These are phyloP conservation scores for Pyrenopolyporus hunteri DNA, from an alignment of 495 filamentous ascomycete genomes.

Conservation along the genomic window DNA sequence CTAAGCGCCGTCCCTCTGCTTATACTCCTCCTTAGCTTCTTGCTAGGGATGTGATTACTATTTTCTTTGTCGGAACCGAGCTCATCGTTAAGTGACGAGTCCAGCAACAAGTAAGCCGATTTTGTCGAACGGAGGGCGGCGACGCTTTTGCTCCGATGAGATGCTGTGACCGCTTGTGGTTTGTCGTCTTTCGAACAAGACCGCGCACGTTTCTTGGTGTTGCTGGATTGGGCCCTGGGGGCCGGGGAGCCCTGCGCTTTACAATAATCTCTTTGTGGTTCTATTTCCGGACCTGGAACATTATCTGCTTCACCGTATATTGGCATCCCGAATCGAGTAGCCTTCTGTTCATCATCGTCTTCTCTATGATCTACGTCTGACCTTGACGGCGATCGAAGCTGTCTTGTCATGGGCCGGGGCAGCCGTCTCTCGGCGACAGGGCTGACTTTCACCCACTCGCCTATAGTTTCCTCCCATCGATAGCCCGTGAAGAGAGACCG, in stretches of 20 bases:
- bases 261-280: conserved; percentile 3
- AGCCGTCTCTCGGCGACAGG: conserved; percentile 30
- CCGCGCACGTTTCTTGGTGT: conserved; percentile 34
- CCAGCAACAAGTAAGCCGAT: background rate
- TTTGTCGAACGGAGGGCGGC: background rate
- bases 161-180: conserved; percentile 4
- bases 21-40: conserved; percentile 37
- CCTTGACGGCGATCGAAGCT: conserved; percentile 23
- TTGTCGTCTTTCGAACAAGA: conserved; percentile 15
- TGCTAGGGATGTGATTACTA: background rate
- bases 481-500: conserved; percentile 46
- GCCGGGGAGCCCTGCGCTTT: conserved; percentile 4
- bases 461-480: conserved; percentile 61
- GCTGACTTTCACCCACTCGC: conserved; percentile 58
- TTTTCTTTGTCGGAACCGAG: conserved; percentile 38
- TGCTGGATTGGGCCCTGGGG: conserved; percentile 10
- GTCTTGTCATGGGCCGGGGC: conserved; percentile 6
- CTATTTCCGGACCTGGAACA: conserved; percentile 28
- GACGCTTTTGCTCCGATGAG: background rate
- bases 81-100: conserved; percentile 15
- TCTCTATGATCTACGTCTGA: conserved; percentile 8
- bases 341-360: background rate
- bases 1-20: conserved; percentile 17
- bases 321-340: conserved; percentile 17
- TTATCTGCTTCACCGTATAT: conserved; percentile 23